These are phyloP conservation scores for Monosporascus sp. DNA, from an alignment of 2,329 filamentous ascomycete genomes.

Conservation along the genomic window DNA sequence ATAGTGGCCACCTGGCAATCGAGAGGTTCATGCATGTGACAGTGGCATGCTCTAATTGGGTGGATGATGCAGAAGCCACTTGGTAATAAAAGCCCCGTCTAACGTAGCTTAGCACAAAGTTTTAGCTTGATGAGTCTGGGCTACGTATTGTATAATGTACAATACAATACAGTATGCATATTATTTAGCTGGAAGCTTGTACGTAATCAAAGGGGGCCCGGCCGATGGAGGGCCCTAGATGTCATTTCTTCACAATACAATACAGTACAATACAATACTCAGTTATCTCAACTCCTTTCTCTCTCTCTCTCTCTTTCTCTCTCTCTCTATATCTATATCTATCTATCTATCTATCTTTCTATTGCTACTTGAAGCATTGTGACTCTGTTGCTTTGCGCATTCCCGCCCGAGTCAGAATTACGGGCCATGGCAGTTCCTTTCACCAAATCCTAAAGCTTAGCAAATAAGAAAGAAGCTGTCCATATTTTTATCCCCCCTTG, in stretches of 20 bases:
- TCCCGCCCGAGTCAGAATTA: background rate
- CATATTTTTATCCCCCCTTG: background rate
- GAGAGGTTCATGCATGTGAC: slow-evolving; percentile 16
- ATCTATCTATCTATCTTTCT: no score
- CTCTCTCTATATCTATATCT: no score
- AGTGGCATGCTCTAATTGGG: slow-evolving; percentile 6
- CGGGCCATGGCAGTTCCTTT: background rate
- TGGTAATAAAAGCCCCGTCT: background rate
- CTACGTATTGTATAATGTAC: no score
- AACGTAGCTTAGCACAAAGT: slow-evolving; percentile 1
- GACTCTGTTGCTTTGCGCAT: background rate
- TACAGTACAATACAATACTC: background rate
- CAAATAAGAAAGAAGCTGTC: background rate
- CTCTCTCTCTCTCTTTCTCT: no score
- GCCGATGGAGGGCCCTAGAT: background rate
- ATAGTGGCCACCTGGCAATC: background rate
- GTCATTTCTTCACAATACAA: background rate
- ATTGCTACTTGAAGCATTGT: background rate
- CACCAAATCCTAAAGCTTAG: background rate
- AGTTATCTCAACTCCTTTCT: no score
- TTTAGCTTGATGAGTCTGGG: no score
- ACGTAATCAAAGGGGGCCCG: background rate
- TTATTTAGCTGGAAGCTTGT: background rate
- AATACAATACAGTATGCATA: background rate
- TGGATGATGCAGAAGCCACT: background rate